phyloP scores from a whole-genome alignment of 2,329 filamentous ascomycete genomes.

The Sordariomycetes sp. region DNA sequence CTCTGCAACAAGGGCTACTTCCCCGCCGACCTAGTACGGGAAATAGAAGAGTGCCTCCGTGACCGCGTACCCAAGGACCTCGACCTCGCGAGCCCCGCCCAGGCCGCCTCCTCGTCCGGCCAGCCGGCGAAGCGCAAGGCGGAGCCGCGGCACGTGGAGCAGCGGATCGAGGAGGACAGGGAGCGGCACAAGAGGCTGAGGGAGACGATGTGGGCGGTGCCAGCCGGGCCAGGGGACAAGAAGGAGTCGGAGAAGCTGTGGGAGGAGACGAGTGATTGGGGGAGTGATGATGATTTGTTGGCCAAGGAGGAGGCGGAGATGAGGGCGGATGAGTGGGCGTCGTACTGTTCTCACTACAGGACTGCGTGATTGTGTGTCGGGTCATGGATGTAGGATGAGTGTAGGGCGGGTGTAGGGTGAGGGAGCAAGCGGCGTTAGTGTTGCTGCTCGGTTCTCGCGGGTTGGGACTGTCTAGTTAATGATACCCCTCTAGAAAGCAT shows the following conservation, averaged over 20 bases:
- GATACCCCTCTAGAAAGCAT: not conserved
- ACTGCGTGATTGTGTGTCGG: not conserved
- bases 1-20: conserved; percentile 48
- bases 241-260: conserved; percentile 68
- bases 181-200: conserved; percentile 85
- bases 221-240: conserved; percentile 40
- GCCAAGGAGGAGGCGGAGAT: conserved; percentile 58
- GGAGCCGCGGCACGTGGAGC: conserved; percentile 84
- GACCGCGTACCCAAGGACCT: conserved; percentile 57
- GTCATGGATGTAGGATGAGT: not conserved
- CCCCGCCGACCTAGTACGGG: conserved; percentile 56
- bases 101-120: not conserved
- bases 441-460: not conserved
- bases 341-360: conserved; percentile 8
- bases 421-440: not conserved
- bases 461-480: not conserved
- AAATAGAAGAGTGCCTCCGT: conserved; percentile 74
- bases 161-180: conserved; percentile 91
- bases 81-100: conserved; percentile 33
- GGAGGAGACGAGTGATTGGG: conserved; percentile 78
- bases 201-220: conserved; percentile 88
- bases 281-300: conserved; percentile 71
- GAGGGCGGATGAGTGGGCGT: conserved; percentile 18
- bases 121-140: conserved; percentile 20
- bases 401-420: not conserved